phyloP scores from a whole-genome alignment of 805 yeast species.

The Ogataea neopini region DNA sequence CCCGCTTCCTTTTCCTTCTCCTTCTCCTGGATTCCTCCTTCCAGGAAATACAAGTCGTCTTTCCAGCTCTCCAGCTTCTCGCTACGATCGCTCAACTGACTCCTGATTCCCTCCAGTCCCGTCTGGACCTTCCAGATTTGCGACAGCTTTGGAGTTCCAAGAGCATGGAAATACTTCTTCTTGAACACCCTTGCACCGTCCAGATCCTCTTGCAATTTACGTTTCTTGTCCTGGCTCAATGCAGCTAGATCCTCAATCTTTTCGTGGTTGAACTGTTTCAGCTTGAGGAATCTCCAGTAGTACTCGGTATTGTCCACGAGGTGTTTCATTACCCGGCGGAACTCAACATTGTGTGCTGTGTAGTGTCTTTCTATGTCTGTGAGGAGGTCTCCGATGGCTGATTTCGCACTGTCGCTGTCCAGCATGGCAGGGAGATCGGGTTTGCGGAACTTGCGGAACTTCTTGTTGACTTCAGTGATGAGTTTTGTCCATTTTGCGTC shows the following conservation, averaged over 20 bases:
- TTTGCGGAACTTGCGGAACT: constrained; percentile 25
- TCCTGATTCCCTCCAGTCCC: constrained; percentile 22
- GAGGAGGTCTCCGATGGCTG: constrained; percentile 18
- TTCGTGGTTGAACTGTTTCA: constrained; percentile 32
- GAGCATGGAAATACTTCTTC: constrained; percentile 24
- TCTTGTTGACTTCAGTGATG: constrained; percentile 19
- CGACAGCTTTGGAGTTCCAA: constrained; percentile 34
- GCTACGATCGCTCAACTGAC: constrained; percentile 10
- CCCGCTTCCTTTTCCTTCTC: not conserved
- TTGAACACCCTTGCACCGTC: constrained; percentile 12
- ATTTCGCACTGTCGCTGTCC: constrained; percentile 15
- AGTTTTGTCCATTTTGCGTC: constrained; percentile 23
- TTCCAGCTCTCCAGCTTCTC: constrained; percentile 27
- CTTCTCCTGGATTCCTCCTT: constrained; percentile 23
- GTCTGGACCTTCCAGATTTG: constrained; percentile 31
- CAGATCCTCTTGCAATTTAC: constrained; percentile 28
- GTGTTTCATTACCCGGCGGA: constrained; percentile 18
- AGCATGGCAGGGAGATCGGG: constrained; percentile 25
- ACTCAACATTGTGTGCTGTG: constrained; percentile 12
- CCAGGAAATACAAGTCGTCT: constrained; percentile 32
- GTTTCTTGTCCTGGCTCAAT: constrained; percentile 22
- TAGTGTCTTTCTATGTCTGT: constrained; percentile 27
- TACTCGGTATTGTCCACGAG: constrained; percentile 21
- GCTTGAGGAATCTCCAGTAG: constrained; percentile 32
- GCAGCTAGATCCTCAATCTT: constrained; percentile 16